These are phyloP conservation scores for Linnemannia zychae DNA, from an alignment of 192 early-diverging fungal genomes.

Conservation along the genomic window DNA sequence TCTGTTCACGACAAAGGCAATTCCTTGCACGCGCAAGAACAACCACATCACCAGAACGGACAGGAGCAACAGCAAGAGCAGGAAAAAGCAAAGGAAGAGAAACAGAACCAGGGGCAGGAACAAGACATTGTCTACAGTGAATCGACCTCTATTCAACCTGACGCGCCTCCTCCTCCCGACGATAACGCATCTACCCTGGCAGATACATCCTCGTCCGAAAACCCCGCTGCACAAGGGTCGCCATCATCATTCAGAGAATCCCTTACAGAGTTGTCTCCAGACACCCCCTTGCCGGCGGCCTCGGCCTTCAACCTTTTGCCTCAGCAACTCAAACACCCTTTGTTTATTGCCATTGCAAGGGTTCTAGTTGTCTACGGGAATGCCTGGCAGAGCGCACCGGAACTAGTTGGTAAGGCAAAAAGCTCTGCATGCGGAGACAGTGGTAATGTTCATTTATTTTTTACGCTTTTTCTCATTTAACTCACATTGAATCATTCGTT, in stretches of 20 bases:
- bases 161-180: neutral
- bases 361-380: constrained; percentile 41
- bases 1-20: too few species aligned
- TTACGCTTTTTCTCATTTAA: neutral
- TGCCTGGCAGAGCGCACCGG: constrained; percentile 43
- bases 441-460: neutral
- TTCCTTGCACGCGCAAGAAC: too few species aligned
- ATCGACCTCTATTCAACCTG: neutral
- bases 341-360: constrained; percentile 42
- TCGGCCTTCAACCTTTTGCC: constrained; percentile 18
- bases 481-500: neutral
- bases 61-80: neutral
- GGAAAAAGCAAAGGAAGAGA: too few species aligned
- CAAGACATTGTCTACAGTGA: neutral
- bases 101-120: too few species aligned
- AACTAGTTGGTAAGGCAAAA: constrained; percentile 45
- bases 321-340: constrained; percentile 32
- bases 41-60: too few species aligned
- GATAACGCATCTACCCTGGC: neutral
- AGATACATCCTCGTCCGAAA: neutral
- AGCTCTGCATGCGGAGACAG: neutral
- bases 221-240: neutral
- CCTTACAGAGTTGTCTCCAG: constrained; percentile 23
- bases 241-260: constrained; percentile 8
- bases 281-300: neutral